A percentile compares a stretch with the other conserved stretches of the same genome.
These are phyloP conservation scores for Verticillium isaacii DNA, from an alignment of 2,329 filamentous ascomycete genomes.

Conservation along the genomic window DNA sequence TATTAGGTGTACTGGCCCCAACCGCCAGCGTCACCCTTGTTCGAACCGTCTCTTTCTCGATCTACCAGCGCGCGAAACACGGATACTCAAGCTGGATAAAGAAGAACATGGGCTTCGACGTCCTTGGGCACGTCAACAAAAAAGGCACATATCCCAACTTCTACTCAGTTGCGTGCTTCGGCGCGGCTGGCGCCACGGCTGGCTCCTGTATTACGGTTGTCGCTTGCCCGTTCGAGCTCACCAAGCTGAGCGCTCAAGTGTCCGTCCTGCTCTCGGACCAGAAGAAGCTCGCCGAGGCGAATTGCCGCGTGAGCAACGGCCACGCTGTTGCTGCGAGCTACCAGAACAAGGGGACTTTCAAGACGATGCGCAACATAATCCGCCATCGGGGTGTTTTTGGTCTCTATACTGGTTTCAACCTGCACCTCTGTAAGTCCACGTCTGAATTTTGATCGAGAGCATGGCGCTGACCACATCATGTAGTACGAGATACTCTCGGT, in stretches of 20 bases:
- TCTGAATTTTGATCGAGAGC: too few species aligned
- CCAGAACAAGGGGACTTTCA: conserved; percentile 71
- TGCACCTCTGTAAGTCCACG: conserved; percentile 65
- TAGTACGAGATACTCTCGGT: conserved; percentile 77
- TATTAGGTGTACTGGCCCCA: conserved; percentile 68
- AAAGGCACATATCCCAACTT: conserved; percentile 66
- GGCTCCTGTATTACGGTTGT: conserved; percentile 76
- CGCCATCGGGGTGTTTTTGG: conserved; percentile 68
- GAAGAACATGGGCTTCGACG: conserved; percentile 61
- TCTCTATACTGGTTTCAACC: conserved; percentile 73
- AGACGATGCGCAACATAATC: conserved; percentile 72
- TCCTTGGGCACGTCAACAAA: conserved; percentile 67
- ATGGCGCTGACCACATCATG: not conserved
- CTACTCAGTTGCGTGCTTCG: conserved; percentile 72
- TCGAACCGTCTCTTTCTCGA: conserved; percentile 72
- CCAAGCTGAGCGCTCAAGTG: conserved; percentile 83
- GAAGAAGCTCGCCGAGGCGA: conserved; percentile 29
- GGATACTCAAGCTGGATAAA: conserved; percentile 67
- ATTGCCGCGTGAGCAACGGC: conserved; percentile 38
- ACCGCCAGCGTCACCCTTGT: conserved; percentile 74
- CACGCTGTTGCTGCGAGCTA: conserved; percentile 63
- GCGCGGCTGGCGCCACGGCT: conserved; percentile 71
- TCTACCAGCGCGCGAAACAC: conserved; percentile 76
- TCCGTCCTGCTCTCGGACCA: conserved; percentile 69
- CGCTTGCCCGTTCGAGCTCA: conserved; percentile 83